Evolutionary conservation across 257 asterid species (phyloP).

Genomic region (Penstemon eatonii): DNA sequence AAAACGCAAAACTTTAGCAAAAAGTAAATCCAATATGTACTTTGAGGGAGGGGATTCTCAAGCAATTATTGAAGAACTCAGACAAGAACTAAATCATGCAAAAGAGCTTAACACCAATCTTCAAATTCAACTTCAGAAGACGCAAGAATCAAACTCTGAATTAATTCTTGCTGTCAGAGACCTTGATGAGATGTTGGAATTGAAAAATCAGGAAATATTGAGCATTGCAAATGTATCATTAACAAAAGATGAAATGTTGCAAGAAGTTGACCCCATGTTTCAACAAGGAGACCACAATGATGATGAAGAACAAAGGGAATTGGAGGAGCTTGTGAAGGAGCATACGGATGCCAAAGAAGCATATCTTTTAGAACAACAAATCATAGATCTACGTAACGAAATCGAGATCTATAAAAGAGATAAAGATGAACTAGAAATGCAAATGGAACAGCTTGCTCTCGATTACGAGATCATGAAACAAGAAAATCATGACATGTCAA

Average conservation of each 20-base stretch:
- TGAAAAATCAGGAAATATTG: conserved; percentile 54
- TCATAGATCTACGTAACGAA: conserved; percentile 68
- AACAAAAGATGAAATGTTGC: conserved; percentile 26
- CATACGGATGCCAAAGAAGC: conserved; percentile 70
- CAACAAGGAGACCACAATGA: conserved; percentile 42
- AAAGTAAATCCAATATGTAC: conserved; percentile 37
- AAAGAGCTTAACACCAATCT: conserved; percentile 75
- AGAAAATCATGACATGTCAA: conserved; percentile 78
- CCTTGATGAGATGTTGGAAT: conserved; percentile 87
- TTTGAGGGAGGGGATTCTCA: conserved; percentile 54
- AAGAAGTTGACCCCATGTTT: conserved; percentile 24
- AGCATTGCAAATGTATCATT: conserved; percentile 34
- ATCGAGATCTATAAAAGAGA: conserved; percentile 73
- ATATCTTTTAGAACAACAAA: conserved; percentile 67
- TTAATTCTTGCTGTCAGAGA: conserved; percentile 87
- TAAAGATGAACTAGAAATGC: conserved; percentile 81
- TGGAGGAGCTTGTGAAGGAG: conserved; percentile 74
- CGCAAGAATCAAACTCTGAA: conserved; percentile 84
- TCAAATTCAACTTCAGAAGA: conserved; percentile 76
- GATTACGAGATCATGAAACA: conserved; percentile 95
- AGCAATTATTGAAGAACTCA: conserved; percentile 67
- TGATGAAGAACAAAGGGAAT: conserved; percentile 78
- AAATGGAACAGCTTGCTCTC: conserved; percentile 97
- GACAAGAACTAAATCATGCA: conserved; percentile 77
- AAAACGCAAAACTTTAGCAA: conserved; percentile 46